These are phyloP conservation scores for Fagopyrum homotropicum DNA, from an alignment of 148 eudicot genomes.

Conservation along the genomic window DNA sequence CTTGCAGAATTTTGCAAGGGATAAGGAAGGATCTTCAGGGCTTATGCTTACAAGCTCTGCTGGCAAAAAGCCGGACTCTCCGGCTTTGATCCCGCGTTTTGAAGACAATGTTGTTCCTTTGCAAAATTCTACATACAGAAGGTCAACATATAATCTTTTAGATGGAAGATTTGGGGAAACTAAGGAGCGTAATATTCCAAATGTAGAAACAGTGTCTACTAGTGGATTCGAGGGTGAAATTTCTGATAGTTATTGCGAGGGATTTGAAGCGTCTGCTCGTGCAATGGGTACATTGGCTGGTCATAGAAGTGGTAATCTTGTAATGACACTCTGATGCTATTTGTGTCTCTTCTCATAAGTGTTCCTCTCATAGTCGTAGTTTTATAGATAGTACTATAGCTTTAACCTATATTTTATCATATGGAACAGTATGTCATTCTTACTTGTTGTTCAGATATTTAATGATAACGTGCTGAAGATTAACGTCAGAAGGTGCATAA, in stretches of 20 bases:
- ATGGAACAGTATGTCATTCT: not conserved
- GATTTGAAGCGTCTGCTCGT: conserved; percentile 25
- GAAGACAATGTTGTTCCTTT: conserved; percentile 18
- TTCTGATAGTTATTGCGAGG: conserved; percentile 20
- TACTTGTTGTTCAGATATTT: not conserved
- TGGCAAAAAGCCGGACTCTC: conserved; percentile 27
- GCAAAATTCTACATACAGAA: not conserved
- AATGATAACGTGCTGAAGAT: too few species aligned
- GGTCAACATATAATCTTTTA: not conserved
- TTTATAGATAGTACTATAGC: not conserved
- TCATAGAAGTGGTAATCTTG: conserved; percentile 18
- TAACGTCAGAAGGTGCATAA: too few species aligned
- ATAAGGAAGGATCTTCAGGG: conserved; percentile 29
- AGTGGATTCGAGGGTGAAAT: conserved; percentile 21
- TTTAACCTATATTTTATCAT: not conserved
- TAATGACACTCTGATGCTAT: not conserved
- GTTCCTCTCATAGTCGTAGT: not conserved
- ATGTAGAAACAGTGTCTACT: conserved; percentile 23
- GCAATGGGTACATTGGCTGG: conserved; percentile 32
- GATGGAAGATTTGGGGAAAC: conserved; percentile 18
- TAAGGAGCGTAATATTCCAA: not conserved
- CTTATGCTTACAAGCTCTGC: conserved; percentile 20
- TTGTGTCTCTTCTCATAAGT: not conserved
- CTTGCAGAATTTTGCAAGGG: conserved; percentile 38
- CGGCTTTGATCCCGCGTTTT: conserved; percentile 18